Conservation (phyloP, 208 protist species). For the Crithidia brevicula region DNA sequence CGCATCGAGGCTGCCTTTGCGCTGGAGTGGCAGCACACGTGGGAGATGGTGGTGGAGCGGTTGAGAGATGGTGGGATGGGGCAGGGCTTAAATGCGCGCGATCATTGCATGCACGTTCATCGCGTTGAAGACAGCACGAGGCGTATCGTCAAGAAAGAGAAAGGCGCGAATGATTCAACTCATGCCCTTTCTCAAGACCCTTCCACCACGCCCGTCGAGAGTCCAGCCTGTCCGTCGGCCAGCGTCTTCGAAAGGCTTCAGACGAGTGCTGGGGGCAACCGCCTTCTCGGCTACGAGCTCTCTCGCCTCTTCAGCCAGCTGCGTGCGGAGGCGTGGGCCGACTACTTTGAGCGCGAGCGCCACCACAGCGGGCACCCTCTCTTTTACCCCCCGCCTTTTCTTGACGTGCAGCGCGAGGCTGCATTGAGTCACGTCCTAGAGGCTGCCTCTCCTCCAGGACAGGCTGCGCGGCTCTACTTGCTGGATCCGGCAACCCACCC, state of each 20-base stretch:
- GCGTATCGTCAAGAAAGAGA: not conserved
- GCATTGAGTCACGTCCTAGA: conserved; percentile 34
- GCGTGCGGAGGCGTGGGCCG: conserved; percentile 62
- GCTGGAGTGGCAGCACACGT: conserved; percentile 36
- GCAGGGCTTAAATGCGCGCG: too few relatives aligned
- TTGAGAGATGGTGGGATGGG: not conserved
- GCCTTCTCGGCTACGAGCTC: conserved; percentile 18
- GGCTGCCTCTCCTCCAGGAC: conserved; percentile 54
- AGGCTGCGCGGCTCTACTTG: conserved; percentile 58
- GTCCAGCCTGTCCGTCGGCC: not conserved
- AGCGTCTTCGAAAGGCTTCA: not conserved
- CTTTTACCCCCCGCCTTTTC: conserved; percentile 35
- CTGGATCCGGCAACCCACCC: conserved; percentile 44
- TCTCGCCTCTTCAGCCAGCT: conserved; percentile 45
- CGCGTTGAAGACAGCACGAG: too few relatives aligned
- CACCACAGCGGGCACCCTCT: conserved; percentile 46
- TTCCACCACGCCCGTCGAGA: not conserved
- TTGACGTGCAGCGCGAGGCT: conserved; percentile 36
- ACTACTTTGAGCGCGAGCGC: conserved; percentile 68
- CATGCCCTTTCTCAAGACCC: too few relatives aligned
- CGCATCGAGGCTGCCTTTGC: conserved; percentile 41
- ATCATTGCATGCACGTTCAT: too few relatives aligned
- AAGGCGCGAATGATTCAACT: not conserved
- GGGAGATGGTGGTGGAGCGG: conserved; percentile 1
- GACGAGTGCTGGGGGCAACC: not conserved